These are phyloP conservation scores for Pseudogymnoascus sp. DNA, from an alignment of 2,329 filamentous ascomycete genomes.

Conservation along the genomic window DNA sequence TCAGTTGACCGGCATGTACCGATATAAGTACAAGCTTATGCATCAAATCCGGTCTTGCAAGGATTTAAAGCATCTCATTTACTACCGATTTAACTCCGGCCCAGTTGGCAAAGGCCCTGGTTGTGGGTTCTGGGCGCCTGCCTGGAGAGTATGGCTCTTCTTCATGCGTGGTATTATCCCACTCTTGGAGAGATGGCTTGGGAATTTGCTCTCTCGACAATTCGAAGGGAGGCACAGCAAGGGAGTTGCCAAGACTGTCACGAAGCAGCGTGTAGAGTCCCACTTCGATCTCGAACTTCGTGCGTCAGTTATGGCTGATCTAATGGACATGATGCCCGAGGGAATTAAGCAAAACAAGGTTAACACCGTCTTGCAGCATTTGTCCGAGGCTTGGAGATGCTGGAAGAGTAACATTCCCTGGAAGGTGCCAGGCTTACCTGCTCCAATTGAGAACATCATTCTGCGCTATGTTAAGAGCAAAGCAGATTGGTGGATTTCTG, in stretches of 20 bases:
- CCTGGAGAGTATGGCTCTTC: constrained; percentile 98
- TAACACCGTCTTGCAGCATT: constrained; percentile 92
- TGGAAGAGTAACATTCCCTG: constrained; percentile 99
- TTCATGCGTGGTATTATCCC: constrained; percentile 99
- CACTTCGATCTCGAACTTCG: constrained; percentile 96
- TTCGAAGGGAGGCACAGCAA: constrained; percentile 99
- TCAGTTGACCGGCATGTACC: constrained; percentile 97
- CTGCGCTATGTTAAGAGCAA: constrained; percentile 98
- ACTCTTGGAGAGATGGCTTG: constrained; percentile 91
- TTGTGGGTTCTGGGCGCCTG: constrained; percentile 97
- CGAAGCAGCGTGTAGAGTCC: constrained; percentile 96
- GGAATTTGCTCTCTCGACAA: constrained; percentile 90
- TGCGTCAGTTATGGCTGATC: constrained; percentile 95
- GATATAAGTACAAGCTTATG: constrained; percentile 99
- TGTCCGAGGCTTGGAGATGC: constrained; percentile 97
- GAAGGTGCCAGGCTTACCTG: constrained; percentile 95
- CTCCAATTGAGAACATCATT: constrained; percentile 98
- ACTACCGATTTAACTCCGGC: constrained; percentile 96
- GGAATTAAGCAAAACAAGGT: constrained; percentile 99
- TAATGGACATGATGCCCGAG: constrained; percentile 99
- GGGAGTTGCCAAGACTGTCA: constrained; percentile 97
- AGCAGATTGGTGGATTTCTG: constrained; percentile 99
- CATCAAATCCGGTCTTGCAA: constrained; percentile 99
- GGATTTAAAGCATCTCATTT: constrained; percentile 97
- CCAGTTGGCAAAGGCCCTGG: constrained; percentile 95